Evolutionary conservation across 805 yeast species (phyloP).

Genomic region (Jamesozyma gamospora): DNA sequence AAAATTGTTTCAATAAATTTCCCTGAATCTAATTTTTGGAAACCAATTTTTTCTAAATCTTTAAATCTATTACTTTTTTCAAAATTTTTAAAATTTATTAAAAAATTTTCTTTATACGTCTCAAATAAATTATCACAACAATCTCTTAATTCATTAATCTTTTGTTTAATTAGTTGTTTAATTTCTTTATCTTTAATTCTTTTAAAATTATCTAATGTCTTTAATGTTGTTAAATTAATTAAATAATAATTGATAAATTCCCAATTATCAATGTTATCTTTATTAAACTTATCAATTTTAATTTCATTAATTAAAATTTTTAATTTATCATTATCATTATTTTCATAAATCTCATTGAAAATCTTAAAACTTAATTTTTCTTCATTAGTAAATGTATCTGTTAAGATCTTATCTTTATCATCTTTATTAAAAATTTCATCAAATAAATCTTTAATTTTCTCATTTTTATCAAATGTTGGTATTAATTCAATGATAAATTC

Average conservation of each 20-base stretch:
- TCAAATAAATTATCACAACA: constrained; percentile 14
- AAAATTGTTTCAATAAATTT: constrained; percentile 5
- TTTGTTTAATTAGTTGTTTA: constrained; percentile 12
- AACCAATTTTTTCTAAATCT: constrained; percentile 7
- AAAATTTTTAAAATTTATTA: constrained; percentile 4
- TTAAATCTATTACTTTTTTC: constrained; percentile 3
- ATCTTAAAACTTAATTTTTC: constrained; percentile 19
- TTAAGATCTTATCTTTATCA: background rate
- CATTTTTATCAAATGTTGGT: constrained; percentile 3
- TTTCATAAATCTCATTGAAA: constrained; percentile 14
- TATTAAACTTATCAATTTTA: background rate
- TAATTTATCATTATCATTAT: constrained; percentile 10
- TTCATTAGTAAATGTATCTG: constrained; percentile 2
- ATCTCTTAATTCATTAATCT: constrained; percentile 14
- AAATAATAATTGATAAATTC: constrained; percentile 16
- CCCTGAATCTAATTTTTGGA: constrained; percentile 4
- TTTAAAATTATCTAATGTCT: constrained; percentile 22
- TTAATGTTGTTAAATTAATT: constrained; percentile 17
- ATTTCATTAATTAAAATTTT: background rate
- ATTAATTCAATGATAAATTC: constrained; percentile 18
- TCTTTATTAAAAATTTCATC: too few relatives aligned
- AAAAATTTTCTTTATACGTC: constrained; percentile 5
- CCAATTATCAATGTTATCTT: constrained; percentile 12
- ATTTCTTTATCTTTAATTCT: constrained; percentile 16
- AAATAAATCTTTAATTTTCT: background rate